phyloP scores from a whole-genome alignment of 176 grass and related monocot genomes.

The Poa annua region DNA sequence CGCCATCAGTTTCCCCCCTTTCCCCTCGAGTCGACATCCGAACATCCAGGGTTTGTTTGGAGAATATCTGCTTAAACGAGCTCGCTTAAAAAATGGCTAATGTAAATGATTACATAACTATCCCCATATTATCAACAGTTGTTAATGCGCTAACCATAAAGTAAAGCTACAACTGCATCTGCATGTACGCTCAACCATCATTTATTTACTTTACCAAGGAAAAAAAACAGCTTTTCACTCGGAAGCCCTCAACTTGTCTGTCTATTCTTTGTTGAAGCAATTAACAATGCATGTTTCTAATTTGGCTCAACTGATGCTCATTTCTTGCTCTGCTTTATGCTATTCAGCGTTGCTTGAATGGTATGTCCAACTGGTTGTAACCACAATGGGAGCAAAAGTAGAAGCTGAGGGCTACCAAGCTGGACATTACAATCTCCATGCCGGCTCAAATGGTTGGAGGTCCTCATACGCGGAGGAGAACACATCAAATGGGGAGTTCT shows the following conservation, averaged over 20 bases:
- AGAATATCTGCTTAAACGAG: neutral
- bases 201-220: neutral
- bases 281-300: neutral
- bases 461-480: slow-evolving; percentile 61
- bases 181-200: neutral
- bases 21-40: neutral
- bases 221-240: neutral
- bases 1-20: neutral
- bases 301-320: neutral
- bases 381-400: slow-evolving; percentile 72
- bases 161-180: neutral
- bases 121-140: neutral
- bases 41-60: neutral
- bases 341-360: slow-evolving; percentile 19
- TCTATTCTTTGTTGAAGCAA: slow-evolving; percentile 18
- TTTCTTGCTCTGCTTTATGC: slow-evolving; percentile 43
- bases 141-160: slow-evolving; percentile 13
- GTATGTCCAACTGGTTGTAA: slow-evolving; percentile 25
- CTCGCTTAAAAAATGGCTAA: no score
- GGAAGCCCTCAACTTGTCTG: slow-evolving; percentile 13
- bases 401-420: slow-evolving; percentile 63
- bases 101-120: no score
- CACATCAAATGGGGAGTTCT: slow-evolving; percentile 41
- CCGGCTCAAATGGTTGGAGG: slow-evolving; percentile 48
- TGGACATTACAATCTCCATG: slow-evolving; percentile 60